phyloP scores from a whole-genome alignment of 1,284 basidiomycete species.

The Sporisorium reilianum region DNA sequence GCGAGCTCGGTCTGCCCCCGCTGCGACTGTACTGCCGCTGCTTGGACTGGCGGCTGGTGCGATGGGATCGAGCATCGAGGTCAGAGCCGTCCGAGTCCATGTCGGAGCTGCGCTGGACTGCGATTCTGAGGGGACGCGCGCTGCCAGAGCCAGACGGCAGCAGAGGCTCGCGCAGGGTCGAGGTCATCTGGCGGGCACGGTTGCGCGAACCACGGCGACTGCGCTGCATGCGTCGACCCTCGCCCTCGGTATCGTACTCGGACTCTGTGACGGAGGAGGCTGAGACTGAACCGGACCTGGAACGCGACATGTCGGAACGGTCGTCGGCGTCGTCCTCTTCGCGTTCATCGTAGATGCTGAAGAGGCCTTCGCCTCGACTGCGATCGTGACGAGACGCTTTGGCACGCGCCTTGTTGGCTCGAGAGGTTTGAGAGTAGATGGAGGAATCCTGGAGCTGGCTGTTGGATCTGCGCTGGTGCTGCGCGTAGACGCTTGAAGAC shows the following conservation, averaged over 20 bases:
- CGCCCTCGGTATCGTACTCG: constrained; percentile 41
- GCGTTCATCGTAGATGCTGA: constrained; percentile 45
- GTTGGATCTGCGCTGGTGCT: constrained; percentile 9
- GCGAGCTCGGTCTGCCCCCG: not conserved
- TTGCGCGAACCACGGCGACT: constrained; percentile 41
- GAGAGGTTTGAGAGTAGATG: constrained; percentile 22
- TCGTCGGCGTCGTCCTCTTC: constrained; percentile 26
- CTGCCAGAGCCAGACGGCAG: constrained; percentile 38
- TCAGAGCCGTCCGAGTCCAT: constrained; percentile 29
- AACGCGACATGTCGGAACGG: constrained; percentile 42
- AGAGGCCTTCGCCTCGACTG: constrained; percentile 24
- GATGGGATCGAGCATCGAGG: constrained; percentile 12
- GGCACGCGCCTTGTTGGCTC: constrained; percentile 23
- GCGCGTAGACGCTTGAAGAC: constrained; percentile 27
- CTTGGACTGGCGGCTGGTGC: constrained; percentile 3
- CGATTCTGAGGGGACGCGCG: constrained; percentile 21
- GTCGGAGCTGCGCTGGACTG: constrained; percentile 19
- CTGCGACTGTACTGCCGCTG: constrained; percentile 14
- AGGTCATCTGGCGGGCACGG: constrained; percentile 45
- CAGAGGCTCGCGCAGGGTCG: constrained; percentile 47
- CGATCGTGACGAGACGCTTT: constrained; percentile 14
- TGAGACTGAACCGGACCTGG: constrained; percentile 38
- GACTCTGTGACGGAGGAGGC: constrained; percentile 53
- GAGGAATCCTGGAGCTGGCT: constrained; percentile 26
- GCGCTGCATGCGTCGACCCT: constrained; percentile 26